Base-by-base conservation (phyloP, 139 green algal species). In the Tetradesmus obliquus region DNA sequence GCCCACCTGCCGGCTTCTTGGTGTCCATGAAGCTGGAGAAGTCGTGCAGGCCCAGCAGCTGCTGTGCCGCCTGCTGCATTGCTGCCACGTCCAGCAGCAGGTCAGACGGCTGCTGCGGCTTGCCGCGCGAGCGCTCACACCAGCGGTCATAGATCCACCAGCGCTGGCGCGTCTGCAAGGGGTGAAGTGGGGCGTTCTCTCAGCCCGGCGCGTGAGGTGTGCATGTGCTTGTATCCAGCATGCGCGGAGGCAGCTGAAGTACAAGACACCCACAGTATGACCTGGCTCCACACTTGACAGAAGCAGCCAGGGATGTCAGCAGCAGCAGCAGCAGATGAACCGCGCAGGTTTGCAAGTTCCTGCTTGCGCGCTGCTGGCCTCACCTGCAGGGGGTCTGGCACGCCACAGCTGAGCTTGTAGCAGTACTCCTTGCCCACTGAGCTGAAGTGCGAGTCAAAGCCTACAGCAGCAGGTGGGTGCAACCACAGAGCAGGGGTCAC, bases 131-230 rank as follows among this genome's bases (percentile, higher is more conserved):
- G 10, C n/a, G 86, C 86, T 94, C 91, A 72, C 91, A 94, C 88
- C 92, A 94, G 7, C 94, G 74, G 81, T 94, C 91, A 86, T 94
- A 94, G 79, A 94, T 55, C 92, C 92, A 94, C 94, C 94, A 94
- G 20, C 88, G 84, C 55, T 94, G 88, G 32, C 80, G 87, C 1
- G 91, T n/a, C 93, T 94, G 90, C n/a, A 69, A 45, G 32, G 32
- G 32, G 32, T 45, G 32, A 45, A 45, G 32, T 45, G 32, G 32
- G 32, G 32, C 32, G 32, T 45, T 45, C 32, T 45, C 32, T 45
- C 32, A 45, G 32, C 32, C 32, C 32, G 32, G 32, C 32, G 32
- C 32, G 55, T 17, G 55, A n/a, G 22, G 60, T 13, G 12, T 76
- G 66, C 66, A 24, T 2, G 66, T 24, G 66, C 17, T 10, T 13